These are phyloP conservation scores for Xylaria sp. DNA, from an alignment of 2,329 filamentous ascomycete species.

Conservation along the genomic window DNA sequence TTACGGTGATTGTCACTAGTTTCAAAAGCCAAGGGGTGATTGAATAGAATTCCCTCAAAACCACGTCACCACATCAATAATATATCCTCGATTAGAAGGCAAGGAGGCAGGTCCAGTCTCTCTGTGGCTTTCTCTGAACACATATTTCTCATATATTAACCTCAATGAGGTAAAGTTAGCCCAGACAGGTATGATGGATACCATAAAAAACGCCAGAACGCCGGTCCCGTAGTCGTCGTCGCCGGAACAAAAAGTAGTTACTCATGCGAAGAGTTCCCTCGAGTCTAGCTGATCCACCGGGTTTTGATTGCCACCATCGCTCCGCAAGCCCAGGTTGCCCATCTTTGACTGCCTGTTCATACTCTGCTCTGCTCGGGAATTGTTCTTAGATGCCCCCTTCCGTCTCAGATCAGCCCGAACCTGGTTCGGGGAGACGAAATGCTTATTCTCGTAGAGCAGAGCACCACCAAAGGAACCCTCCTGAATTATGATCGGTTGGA, in stretches of 20 bases:
- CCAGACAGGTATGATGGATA: conserved; percentile 13
- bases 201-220: conserved; percentile 42
- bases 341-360: conserved; percentile 79
- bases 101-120: neutral
- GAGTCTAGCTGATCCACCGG: conserved; percentile 79
- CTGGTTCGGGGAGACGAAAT: conserved; percentile 97
- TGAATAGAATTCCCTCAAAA: neutral
- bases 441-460: conserved; percentile 97
- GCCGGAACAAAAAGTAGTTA: conserved; percentile 27
- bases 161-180: conserved; percentile 2
- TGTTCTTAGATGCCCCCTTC: conserved; percentile 81
- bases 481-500: conserved; percentile 90
- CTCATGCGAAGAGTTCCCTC: conserved; percentile 77
- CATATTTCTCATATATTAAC: conserved; percentile 4
- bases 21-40: neutral
- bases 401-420: conserved; percentile 82
- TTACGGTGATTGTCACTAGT: neutral
- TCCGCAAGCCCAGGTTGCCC: conserved; percentile 78
- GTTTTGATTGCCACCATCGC: conserved; percentile 69
- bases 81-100: neutral
- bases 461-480: conserved; percentile 93
- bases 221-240: conserved; percentile 35
- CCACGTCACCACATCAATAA: neutral
- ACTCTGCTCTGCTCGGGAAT: conserved; percentile 77
- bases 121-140: neutral